phyloP scores from a whole-genome alignment of 2,329 filamentous ascomycete genomes.

The Onygenales sp. region DNA sequence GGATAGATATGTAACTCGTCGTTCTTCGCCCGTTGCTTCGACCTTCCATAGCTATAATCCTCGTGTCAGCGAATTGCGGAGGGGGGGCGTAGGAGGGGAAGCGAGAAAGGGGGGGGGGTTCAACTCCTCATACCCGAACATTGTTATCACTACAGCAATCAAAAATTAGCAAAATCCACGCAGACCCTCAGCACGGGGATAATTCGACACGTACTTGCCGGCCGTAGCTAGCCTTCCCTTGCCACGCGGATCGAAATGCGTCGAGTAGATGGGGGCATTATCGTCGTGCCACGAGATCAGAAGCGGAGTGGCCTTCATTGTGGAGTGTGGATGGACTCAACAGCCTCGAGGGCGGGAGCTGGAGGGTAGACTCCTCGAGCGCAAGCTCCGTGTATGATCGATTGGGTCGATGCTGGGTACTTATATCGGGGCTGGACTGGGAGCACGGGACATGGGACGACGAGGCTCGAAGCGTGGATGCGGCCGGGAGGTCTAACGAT shows the following conservation, averaged over 20 bases:
- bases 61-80: slow-evolving; percentile 11
- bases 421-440: not conserved
- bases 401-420: not conserved
- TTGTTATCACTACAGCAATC: slow-evolving; percentile 61
- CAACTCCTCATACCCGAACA: slow-evolving; percentile 59
- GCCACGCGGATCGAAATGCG: slow-evolving; percentile 87
- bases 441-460: no score
- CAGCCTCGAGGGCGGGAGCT: slow-evolving; percentile 2
- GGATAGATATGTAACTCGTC: slow-evolving; percentile 83
- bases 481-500: no score
- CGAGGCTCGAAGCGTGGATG: no score
- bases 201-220: slow-evolving; percentile 50
- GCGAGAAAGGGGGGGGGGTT: slow-evolving; percentile 13
- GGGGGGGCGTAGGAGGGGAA: slow-evolving; percentile 10
- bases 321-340: slow-evolving; percentile 8
- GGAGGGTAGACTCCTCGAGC: not conserved
- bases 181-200: not conserved
- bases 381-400: not conserved
- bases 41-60: slow-evolving; percentile 76
- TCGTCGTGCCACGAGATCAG: slow-evolving; percentile 99
- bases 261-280: slow-evolving; percentile 92
- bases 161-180: not conserved
- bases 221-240: slow-evolving; percentile 88
- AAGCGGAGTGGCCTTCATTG: slow-evolving; percentile 91
- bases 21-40: slow-evolving; percentile 72